Conservation (phyloP, 2,329 filamentous ascomycete genomes). For the Verticillium nubilum region DNA sequence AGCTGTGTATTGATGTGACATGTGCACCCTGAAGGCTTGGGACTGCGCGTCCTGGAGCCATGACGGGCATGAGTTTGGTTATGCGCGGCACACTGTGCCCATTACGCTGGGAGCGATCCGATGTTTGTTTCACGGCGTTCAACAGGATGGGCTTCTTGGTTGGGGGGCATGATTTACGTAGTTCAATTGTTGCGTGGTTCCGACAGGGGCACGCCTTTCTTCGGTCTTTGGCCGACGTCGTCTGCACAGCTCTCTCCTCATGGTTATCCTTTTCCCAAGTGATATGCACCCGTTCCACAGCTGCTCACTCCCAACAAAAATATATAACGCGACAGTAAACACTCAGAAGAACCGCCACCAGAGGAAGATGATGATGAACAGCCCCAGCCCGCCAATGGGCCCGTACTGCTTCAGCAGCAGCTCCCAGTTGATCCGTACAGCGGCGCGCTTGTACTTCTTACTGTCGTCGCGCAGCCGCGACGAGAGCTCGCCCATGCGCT, state of each 20-base stretch:
- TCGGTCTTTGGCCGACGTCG: background rate
- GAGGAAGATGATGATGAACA: constrained; percentile 81
- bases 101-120: background rate
- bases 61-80: background rate
- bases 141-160: background rate
- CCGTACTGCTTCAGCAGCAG: constrained; percentile 94
- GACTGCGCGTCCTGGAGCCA: background rate
- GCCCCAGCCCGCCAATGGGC: constrained; percentile 73
- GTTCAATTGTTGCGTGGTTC: background rate
- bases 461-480: constrained; percentile 83
- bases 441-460: constrained; percentile 88
- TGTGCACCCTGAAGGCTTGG: background rate
- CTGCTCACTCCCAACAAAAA: background rate
- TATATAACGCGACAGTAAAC: background rate
- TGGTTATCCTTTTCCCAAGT: background rate
- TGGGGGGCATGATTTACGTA: background rate
- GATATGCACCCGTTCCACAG: background rate
- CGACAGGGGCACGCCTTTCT: background rate
- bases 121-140: background rate
- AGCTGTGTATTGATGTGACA: constrained; percentile 43
- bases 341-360: constrained; percentile 86
- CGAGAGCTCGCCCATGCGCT: constrained; percentile 95
- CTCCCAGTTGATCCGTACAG: constrained; percentile 97
- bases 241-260: background rate
- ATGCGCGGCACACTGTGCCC: background rate